phyloP scores from a whole-genome alignment of 352 stramenopile genomes.

The Phytophthora vignae region DNA sequence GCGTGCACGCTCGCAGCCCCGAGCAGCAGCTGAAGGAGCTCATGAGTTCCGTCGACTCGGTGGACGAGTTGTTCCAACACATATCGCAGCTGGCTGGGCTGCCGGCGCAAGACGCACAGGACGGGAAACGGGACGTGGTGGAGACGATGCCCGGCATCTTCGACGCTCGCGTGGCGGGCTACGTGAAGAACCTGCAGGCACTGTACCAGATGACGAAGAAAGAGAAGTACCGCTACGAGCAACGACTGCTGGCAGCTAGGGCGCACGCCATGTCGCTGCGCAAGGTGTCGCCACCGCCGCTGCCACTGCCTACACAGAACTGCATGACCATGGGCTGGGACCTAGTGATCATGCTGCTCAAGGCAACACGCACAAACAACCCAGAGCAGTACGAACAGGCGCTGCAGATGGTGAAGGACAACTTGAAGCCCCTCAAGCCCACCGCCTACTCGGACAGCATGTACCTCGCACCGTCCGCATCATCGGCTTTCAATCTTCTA shows the following conservation, averaged over 20 bases:
- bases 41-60: constrained; percentile 76
- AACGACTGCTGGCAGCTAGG: constrained; percentile 62
- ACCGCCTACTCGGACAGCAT: constrained; percentile 85
- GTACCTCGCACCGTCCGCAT: constrained; percentile 82
- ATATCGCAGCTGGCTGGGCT: constrained; percentile 71
- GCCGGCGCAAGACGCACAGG: constrained; percentile 22
- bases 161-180: constrained; percentile 70
- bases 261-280: constrained; percentile 68
- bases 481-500: constrained; percentile 75
- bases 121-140: constrained; percentile 20
- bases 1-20: constrained; percentile 31
- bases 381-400: constrained; percentile 71
- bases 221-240: constrained; percentile 82
- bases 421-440: constrained; percentile 72
- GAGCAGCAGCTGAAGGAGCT: constrained; percentile 82
- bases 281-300: constrained; percentile 71
- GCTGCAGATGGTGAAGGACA: constrained; percentile 81
- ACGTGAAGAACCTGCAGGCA: constrained; percentile 76
- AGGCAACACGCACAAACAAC: constrained; percentile 72
- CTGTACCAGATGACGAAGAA: constrained; percentile 86
- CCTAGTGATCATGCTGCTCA: constrained; percentile 74
- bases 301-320: constrained; percentile 85
- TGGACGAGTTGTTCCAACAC: constrained; percentile 84
- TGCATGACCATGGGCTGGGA: constrained; percentile 89
- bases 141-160: constrained; percentile 57